Evolutionary conservation across 2,329 filamentous ascomycete genomes (phyloP).

Genomic region (Fusarium hainanense): DNA sequence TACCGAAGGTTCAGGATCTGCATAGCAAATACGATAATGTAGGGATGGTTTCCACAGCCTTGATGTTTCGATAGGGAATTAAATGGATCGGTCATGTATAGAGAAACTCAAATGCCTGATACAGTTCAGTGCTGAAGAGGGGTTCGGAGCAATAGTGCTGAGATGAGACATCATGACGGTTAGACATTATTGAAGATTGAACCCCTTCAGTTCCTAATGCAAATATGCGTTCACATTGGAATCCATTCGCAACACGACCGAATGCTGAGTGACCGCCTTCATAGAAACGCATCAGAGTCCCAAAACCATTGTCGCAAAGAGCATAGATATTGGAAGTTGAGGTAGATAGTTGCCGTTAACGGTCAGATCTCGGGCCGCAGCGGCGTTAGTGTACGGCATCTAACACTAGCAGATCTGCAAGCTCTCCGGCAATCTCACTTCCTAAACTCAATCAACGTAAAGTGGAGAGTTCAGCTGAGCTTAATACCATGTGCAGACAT

Average conservation of each 20-base stretch:
- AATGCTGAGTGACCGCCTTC: too few relatives aligned
- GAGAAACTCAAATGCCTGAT: background rate
- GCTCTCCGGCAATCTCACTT: background rate
- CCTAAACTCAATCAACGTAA: background rate
- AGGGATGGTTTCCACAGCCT: too few relatives aligned
- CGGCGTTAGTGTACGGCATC: background rate
- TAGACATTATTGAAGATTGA: too few relatives aligned
- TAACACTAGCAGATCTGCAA: background rate
- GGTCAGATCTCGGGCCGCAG: background rate
- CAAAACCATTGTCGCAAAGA: too few relatives aligned
- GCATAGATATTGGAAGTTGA: too few relatives aligned
- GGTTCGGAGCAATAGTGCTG: background rate
- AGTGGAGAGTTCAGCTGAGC: background rate
- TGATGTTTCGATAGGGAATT: accelerated
- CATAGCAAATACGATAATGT: background rate
- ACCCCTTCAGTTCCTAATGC: too few relatives aligned
- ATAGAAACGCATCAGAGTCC: too few relatives aligned
- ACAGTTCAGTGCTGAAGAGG: background rate
- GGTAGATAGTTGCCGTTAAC: too few relatives aligned
- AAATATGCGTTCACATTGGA: too few relatives aligned
- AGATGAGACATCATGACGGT: background rate
- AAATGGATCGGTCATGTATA: background rate
- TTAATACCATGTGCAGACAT: background rate
- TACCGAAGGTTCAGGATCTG: background rate
- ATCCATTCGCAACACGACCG: too few relatives aligned